These are phyloP conservation scores for Cryptosporidium parvum DNA, from an alignment of 169 alveolate species.

Conservation along the genomic window DNA sequence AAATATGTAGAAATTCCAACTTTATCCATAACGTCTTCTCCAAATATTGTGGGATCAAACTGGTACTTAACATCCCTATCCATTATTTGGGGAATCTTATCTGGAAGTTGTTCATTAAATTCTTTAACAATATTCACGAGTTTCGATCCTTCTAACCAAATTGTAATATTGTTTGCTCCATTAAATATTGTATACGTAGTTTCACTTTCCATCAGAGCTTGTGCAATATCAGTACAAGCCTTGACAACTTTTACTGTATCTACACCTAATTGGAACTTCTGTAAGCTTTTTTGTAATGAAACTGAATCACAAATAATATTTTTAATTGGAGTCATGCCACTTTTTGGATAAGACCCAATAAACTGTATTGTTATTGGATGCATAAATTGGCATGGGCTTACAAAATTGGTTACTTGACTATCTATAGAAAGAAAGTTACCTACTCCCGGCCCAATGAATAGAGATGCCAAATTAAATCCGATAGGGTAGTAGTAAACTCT, in stretches of 20 bases:
- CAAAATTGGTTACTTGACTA: constrained; percentile 69
- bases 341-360: constrained; percentile 57
- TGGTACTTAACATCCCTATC: constrained; percentile 59
- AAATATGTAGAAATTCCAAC: constrained; percentile 52
- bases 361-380: constrained; percentile 72
- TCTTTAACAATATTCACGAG: constrained; percentile 29
- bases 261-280: neutral
- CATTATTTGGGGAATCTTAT: constrained; percentile 51
- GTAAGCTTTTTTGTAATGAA: constrained; percentile 45
- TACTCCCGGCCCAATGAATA: constrained; percentile 45
- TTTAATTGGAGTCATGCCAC: constrained; percentile 66
- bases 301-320: constrained; percentile 37
- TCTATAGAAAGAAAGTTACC: constrained; percentile 62
- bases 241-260: constrained; percentile 66
- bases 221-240: constrained; percentile 61
- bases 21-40: constrained; percentile 10
- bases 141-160: constrained; percentile 72
- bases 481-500: constrained; percentile 67
- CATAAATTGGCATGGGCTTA: constrained; percentile 73
- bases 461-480: constrained; percentile 64
- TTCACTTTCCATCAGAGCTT: constrained; percentile 31
- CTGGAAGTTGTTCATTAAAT: constrained; percentile 44
- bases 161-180: constrained; percentile 70
- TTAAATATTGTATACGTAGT: constrained; percentile 44
- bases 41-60: constrained; percentile 54